These are phyloP conservation scores for Urtica urens DNA, from an alignment of 306 rosid genomes.

Conservation along the genomic window DNA sequence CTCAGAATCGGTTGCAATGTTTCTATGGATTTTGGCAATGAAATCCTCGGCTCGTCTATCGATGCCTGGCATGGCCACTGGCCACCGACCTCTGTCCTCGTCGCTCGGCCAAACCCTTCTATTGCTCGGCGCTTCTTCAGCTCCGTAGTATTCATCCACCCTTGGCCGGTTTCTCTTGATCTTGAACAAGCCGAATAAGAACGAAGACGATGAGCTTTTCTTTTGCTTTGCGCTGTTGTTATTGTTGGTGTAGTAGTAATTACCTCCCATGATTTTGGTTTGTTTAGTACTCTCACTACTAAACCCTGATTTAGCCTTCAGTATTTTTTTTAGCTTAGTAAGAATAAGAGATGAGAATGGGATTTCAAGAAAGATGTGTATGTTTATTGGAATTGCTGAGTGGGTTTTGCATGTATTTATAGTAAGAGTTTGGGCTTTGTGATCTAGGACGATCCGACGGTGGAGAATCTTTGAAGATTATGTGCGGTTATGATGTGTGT, in stretches of 20 bases:
- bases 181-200: slow-evolving; percentile 46
- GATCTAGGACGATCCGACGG: slow-evolving; percentile 11
- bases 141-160: slow-evolving; percentile 8
- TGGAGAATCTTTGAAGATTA: slow-evolving; percentile 28
- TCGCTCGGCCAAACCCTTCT: slow-evolving; percentile 71
- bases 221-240: slow-evolving; percentile 30
- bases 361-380: background rate
- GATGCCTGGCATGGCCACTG: slow-evolving; percentile 62
- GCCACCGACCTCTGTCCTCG: slow-evolving; percentile 37
- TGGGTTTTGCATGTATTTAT: too few species aligned
- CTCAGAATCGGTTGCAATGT: slow-evolving; percentile 36
- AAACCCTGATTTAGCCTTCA: too few species aligned
- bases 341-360: slow-evolving; percentile 16
- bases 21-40: slow-evolving; percentile 39
- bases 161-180: slow-evolving; percentile 18
- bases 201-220: slow-evolving; percentile 19
- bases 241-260: slow-evolving; percentile 14
- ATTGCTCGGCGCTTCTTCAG: slow-evolving; percentile 18
- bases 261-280: slow-evolving; percentile 34
- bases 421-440: slow-evolving; percentile 9
- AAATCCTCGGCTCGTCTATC: slow-evolving; percentile 50
- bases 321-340: too few species aligned
- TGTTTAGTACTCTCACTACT: slow-evolving; percentile 2
- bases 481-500: slow-evolving; percentile 21
- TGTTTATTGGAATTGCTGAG: slow-evolving; percentile 6